Base-by-base conservation (phyloP, 768 basidiomycete genomes). In the Exsudoporus frostii region DNA sequence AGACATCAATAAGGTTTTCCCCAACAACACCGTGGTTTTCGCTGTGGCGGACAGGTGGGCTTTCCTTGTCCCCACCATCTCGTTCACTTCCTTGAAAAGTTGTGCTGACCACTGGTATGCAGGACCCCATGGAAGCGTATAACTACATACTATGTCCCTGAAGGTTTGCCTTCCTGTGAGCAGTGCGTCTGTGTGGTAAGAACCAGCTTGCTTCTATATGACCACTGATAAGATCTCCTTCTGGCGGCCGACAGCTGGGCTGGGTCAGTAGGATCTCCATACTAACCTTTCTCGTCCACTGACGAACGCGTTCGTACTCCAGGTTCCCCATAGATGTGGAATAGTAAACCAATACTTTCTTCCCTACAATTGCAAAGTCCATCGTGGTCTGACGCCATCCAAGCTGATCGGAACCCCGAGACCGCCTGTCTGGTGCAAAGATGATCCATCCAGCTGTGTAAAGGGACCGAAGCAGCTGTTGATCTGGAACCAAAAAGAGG, bases 251-350 rank as follows among this genome's bases (percentile, higher is more conserved):
- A 53, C 40, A 62, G 61, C 54, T 7, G 7, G 0, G 0, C 13
- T 60, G 61, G 61, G 61, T 60, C 24, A 57, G 57, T 6, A 2
- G 29, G 17, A 22, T n/a, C 14, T 33, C 9, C 1, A n/a, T 17
- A 8, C 14, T 1, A 4, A 6, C n/a, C 1, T 19, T 24, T 15
- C 38, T n/a, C 5, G 2, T 4, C 20, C 17, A 8, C 36, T 60
- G 25, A 58, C 25, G 1, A 6, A 6, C 17, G 24, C 15, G 2
- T 38, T 24, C 22, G 32, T 24, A 8, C 20, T 32, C n/a, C 39
- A 63, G 62, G 2, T 50, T 36, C 32, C 62, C 5, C 1, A 29
- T 9, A 9, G 7, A 1, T 63, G 58, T 20, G 62, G 62, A 11
- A 2, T 50, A 14, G 32, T 19, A 5, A 64, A 63, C 44, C 41